Percentiles rank a stretch among this genome's conserved stretches.
Conservation (phyloP, 2,329 filamentous ascomycete genomes). For the Aspergillus pseudoglaucus region DNA sequence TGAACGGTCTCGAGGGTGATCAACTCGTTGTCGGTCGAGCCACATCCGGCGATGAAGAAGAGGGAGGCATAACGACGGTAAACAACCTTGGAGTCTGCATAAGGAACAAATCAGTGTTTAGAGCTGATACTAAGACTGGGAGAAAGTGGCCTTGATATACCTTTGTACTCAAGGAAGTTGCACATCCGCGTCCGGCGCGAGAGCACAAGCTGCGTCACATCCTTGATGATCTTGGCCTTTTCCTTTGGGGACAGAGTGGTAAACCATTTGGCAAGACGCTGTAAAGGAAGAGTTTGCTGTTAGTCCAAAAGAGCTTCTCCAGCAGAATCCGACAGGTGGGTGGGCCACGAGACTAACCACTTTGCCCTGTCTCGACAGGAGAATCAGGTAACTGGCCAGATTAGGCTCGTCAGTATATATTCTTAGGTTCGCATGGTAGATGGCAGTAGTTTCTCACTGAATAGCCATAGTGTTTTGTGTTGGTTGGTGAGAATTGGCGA, state of each 20-base stretch:
- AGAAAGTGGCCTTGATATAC: constrained; percentile 41
- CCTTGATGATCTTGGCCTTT: constrained; percentile 99
- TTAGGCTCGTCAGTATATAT: constrained; percentile 12
- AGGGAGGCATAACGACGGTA: constrained; percentile 98
- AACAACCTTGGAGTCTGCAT: constrained; percentile 88
- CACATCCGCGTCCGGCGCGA: constrained; percentile 97
- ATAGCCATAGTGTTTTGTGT: constrained; percentile 25
- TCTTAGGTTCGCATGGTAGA: not conserved
- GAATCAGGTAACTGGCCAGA: constrained; percentile 75
- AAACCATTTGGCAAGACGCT: constrained; percentile 99
- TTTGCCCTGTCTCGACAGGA: constrained; percentile 97
- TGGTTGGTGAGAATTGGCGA: constrained; percentile 2
- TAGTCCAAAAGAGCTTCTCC: constrained; percentile 14
- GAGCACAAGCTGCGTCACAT: constrained; percentile 95
- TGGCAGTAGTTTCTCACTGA: constrained; percentile 19
- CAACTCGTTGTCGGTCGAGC: constrained; percentile 95
- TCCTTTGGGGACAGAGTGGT: constrained; percentile 95
- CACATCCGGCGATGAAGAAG: constrained; percentile 97
- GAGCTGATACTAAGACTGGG: constrained; percentile 1
- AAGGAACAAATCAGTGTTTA: constrained; percentile 2
- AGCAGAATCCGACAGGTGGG: constrained; percentile 23
- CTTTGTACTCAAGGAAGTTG: constrained; percentile 99
- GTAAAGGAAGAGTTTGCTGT: constrained; percentile 24
- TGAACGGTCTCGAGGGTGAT: constrained; percentile 98
- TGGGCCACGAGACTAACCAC: constrained; percentile 64